These are phyloP conservation scores for Russula sp. DNA, from an alignment of 768 basidiomycete genomes.

Conservation along the genomic window DNA sequence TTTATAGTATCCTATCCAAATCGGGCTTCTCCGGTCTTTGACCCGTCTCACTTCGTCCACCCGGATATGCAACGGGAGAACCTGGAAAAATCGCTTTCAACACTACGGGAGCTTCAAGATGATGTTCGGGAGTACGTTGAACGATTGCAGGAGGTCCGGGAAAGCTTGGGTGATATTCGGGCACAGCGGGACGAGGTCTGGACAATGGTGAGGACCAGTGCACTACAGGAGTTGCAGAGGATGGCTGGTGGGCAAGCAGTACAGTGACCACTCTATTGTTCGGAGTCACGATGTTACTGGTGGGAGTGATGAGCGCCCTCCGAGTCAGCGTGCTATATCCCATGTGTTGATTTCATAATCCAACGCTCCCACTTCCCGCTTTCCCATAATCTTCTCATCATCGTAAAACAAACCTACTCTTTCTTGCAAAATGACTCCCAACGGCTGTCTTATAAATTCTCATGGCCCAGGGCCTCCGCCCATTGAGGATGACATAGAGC, in stretches of 20 bases:
- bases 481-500: constrained; percentile 37
- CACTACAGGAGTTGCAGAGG: constrained; percentile 72
- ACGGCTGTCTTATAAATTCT: constrained; percentile 29
- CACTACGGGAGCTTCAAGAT: constrained; percentile 77
- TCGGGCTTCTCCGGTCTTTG: constrained; percentile 47
- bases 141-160: constrained; percentile 77
- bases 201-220: constrained; percentile 70
- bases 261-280: constrained; percentile 7
- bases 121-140: constrained; percentile 87
- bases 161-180: constrained; percentile 71
- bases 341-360: constrained; percentile 23
- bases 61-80: constrained; percentile 66
- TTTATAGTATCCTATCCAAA: constrained; percentile 56
- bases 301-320: not conserved
- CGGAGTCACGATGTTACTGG: not conserved
- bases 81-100: constrained; percentile 70
- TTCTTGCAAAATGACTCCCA: constrained; percentile 20
- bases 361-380: not conserved
- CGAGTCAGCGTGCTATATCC: not conserved
- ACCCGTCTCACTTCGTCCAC: constrained; percentile 61
- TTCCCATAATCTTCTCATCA: not conserved
- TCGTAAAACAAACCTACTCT: constrained; percentile 4
- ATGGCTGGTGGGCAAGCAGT: constrained; percentile 41
- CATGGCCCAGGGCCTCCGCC: constrained; percentile 37
- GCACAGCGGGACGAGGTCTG: constrained; percentile 72